Base-by-base conservation (phyloP, 1,284 basidiomycete species). In the Tausonia pullulans region DNA sequence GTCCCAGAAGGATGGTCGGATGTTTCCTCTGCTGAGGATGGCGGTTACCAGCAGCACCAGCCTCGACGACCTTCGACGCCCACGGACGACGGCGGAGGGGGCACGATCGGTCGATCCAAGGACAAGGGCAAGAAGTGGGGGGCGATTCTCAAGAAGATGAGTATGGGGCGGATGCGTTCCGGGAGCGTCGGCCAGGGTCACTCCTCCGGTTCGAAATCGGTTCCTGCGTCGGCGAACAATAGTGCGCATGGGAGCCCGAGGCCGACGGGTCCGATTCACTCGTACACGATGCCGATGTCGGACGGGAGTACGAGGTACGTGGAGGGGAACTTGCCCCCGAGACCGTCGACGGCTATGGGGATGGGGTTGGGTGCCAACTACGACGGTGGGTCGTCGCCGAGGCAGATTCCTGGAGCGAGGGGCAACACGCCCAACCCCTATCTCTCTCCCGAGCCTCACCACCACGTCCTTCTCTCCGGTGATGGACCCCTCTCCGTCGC, bases 111-210 rank as follows among this genome's bases (percentile, higher is more conserved):
- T 7, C 16, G 52, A 27, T 39, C 43, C 14, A 63, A 66, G 52
- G 86, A 86, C 74, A 78, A 78, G 55, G 83, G 84, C 64, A 27
- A 27, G 27, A 84, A 87, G 66, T 94, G 90, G 90, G 90, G 92
- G 3, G 94, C 55, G 4, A 57, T 96, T 78, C 79, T 96, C 67
- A 90, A 92, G 78, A 96, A 96, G 78, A 93, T 96, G 88, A 93
- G 90, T 9, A 92, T 93, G 88, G 87, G 89, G 39, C 88, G 87
- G 75, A 86, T 78, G 67, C 64, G 72, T 39, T 66, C 67, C 43
- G 61, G 57, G 3, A 60, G 56, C 16, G 61, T 27, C 27, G 46
- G 13, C 14, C 41, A 2, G 61, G 61, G 3, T 54, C 50, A 8
- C 11, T 46, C 2, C 16, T 48, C 4, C 58, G 61, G 57, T 5